Percentiles rank a stretch among this genome's conserved stretches.
Evolutionary conservation across 495 filamentous ascomycete genomes (phyloP).

Genomic region (Penicillium desertorum): DNA sequence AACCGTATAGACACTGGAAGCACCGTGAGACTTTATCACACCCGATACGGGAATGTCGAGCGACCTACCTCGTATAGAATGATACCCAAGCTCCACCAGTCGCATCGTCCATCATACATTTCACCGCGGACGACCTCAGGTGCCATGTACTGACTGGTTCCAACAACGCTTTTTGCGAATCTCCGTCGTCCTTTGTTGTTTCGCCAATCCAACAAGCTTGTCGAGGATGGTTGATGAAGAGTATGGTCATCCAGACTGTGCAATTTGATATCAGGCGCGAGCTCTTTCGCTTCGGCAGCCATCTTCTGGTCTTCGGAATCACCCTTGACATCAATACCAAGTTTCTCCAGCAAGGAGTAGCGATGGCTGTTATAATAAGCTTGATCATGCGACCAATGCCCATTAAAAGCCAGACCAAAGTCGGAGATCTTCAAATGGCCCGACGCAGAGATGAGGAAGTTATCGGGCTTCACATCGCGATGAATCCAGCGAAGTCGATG

Average conservation of each 20-base stretch:
- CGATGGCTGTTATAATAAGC: slow-evolving; percentile 80
- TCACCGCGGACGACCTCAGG: slow-evolving; percentile 86
- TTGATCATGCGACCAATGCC: slow-evolving; percentile 90
- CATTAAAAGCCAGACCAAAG: slow-evolving; percentile 92
- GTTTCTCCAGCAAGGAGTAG: slow-evolving; percentile 68
- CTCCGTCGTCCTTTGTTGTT: slow-evolving; percentile 71
- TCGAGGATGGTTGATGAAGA: slow-evolving; percentile 19
- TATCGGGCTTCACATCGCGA: slow-evolving; percentile 94
- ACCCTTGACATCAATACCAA: slow-evolving; percentile 72
- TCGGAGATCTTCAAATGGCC: slow-evolving; percentile 95
- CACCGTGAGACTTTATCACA: not conserved
- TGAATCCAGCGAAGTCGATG: slow-evolving; percentile 88
- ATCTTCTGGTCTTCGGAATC: slow-evolving; percentile 68
- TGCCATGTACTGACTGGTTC: slow-evolving; percentile 97
- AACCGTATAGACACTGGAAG: slow-evolving; percentile 76
- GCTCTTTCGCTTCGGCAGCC: slow-evolving; percentile 37
- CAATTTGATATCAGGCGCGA: slow-evolving; percentile 1
- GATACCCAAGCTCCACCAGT: slow-evolving; percentile 95
- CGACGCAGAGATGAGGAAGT: slow-evolving; percentile 83
- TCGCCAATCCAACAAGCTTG: slow-evolving; percentile 68
- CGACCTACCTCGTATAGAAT: slow-evolving; percentile 77
- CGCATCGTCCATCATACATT: slow-evolving; percentile 85
- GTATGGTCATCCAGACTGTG: slow-evolving; percentile 14
- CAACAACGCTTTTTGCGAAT: slow-evolving; percentile 82
- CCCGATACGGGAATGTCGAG: not conserved